Evolutionary conservation across 257 asterid genomes (phyloP).

Genomic region (Nicotiana paniculata): DNA sequence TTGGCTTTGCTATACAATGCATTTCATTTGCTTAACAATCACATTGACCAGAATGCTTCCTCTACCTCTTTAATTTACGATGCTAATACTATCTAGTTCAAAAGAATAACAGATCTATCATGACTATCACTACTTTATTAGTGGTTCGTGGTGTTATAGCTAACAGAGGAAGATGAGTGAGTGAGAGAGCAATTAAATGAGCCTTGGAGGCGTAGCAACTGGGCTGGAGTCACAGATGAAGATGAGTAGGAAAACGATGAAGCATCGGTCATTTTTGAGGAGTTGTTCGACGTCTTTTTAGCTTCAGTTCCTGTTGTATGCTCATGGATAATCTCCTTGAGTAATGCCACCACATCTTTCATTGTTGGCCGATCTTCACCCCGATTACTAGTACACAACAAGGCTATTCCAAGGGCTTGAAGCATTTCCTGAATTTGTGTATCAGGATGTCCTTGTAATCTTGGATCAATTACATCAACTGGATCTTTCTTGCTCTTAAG

Average conservation of each 20-base stretch:
- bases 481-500: conserved; percentile 56
- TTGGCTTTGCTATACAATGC: conserved; percentile 10
- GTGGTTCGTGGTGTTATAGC: conserved; percentile 28
- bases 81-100: conserved; percentile 12
- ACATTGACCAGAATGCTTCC: conserved; percentile 2
- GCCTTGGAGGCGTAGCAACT: conserved; percentile 50
- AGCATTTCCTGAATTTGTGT: conserved; percentile 79
- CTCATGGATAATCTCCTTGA: conserved; percentile 64
- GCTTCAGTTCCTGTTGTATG: conserved; percentile 25
- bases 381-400: conserved; percentile 71
- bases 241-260: conserved; percentile 39
- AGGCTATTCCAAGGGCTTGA: conserved; percentile 71
- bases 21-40: conserved; percentile 3
- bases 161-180: conserved; percentile 57
- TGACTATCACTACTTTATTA: conserved; percentile 1
- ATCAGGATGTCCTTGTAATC: conserved; percentile 64
- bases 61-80: conserved; percentile 13
- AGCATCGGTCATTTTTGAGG: conserved; percentile 20
- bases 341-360: conserved; percentile 75
- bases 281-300: conserved; percentile 33
- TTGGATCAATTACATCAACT: conserved; percentile 45
- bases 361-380: conserved; percentile 69
- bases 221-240: conserved; percentile 47
- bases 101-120: neutral
- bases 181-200: conserved; percentile 52